A percentile compares a stretch with the other conserved stretches of the same genome.
Evolutionary conservation across 2,329 filamentous ascomycete species (phyloP).

Genomic region (Achaetomium macrosporum): DNA sequence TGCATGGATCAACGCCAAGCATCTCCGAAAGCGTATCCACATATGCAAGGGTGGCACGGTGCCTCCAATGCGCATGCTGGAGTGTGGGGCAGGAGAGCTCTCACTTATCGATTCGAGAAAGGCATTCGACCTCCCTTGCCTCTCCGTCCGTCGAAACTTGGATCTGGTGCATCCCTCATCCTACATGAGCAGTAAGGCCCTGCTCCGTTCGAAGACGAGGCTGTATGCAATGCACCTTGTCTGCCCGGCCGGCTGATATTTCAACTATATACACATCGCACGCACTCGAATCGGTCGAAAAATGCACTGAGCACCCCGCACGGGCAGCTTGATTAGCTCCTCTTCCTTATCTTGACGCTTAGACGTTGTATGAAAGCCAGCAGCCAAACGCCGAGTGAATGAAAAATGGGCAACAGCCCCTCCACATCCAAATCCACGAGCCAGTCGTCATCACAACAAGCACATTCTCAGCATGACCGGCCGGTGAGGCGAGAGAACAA

Average conservation of each 20-base stretch:
- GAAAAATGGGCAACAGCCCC: slow-evolving; percentile 33
- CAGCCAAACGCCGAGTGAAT: slow-evolving; percentile 8
- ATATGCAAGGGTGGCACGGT: slow-evolving; percentile 18
- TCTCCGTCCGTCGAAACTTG: slow-evolving; percentile 3
- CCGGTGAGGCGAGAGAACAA: slow-evolving; percentile 39
- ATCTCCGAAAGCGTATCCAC: background rate
- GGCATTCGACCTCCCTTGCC: background rate
- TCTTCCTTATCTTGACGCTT: background rate
- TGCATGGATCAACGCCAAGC: background rate
- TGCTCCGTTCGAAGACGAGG: background rate
- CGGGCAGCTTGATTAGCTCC: background rate
- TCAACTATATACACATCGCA: background rate
- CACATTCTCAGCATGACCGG: slow-evolving; percentile 22
- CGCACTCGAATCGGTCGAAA: background rate
- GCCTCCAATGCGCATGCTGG: background rate
- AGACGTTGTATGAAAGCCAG: slow-evolving; percentile 5
- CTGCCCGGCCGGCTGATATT: background rate
- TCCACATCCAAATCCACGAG: slow-evolving; percentile 29
- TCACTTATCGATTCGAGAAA: background rate
- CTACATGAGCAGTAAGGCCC: background rate
- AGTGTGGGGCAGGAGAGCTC: background rate
- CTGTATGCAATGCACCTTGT: slow-evolving; percentile 6
- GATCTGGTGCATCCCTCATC: background rate
- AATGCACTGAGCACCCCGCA: slow-evolving; percentile 7
- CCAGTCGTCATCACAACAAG: slow-evolving; percentile 20